A percentile compares a stretch with the other conserved stretches of the same genome.
Evolutionary conservation across 163 green algal genomes (phyloP).

Genomic region (Trebouxia gelatinosa): DNA sequence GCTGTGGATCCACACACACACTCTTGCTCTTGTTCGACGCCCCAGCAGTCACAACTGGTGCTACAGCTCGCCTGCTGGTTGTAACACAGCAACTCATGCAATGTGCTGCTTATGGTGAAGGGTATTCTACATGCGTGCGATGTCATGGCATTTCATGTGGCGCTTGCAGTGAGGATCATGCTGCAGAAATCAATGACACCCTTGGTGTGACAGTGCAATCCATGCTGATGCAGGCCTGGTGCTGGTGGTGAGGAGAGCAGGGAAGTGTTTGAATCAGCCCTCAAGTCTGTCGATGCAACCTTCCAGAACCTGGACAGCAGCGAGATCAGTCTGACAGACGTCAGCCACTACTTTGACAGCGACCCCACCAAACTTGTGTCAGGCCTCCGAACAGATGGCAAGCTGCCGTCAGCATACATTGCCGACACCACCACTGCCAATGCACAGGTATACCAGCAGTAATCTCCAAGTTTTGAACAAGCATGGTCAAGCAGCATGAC

Average conservation of each 20-base stretch:
- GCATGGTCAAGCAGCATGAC: too few species aligned
- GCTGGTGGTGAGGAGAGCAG: slow-evolving; percentile 85
- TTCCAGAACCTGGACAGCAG: slow-evolving; percentile 99
- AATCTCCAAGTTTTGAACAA: too few species aligned
- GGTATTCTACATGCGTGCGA: background rate
- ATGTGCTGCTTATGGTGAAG: background rate
- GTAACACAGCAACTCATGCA: too few species aligned
- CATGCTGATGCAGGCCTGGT: slow-evolving; percentile 55
- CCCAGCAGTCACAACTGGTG: too few species aligned
- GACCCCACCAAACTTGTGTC: slow-evolving; percentile 98
- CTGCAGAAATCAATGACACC: too few species aligned
- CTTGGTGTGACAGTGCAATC: too few species aligned
- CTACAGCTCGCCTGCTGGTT: too few species aligned
- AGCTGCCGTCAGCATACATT: slow-evolving; percentile 89
- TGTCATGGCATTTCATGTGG: background rate
- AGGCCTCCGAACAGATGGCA: slow-evolving; percentile 84
- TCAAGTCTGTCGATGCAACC: slow-evolving; percentile 94
- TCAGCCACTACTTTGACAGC: slow-evolving; percentile 99
- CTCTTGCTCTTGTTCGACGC: too few species aligned
- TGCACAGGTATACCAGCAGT: too few species aligned
- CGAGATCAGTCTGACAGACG: slow-evolving; percentile 97
- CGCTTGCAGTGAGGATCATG: too few species aligned
- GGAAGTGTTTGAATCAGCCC: slow-evolving; percentile 90
- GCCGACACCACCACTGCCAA: slow-evolving; percentile 99
- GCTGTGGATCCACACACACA: too few species aligned